These are phyloP conservation scores for Dothiorella sarmentorum DNA, from an alignment of 2,329 filamentous ascomycete genomes.

Conservation along the genomic window DNA sequence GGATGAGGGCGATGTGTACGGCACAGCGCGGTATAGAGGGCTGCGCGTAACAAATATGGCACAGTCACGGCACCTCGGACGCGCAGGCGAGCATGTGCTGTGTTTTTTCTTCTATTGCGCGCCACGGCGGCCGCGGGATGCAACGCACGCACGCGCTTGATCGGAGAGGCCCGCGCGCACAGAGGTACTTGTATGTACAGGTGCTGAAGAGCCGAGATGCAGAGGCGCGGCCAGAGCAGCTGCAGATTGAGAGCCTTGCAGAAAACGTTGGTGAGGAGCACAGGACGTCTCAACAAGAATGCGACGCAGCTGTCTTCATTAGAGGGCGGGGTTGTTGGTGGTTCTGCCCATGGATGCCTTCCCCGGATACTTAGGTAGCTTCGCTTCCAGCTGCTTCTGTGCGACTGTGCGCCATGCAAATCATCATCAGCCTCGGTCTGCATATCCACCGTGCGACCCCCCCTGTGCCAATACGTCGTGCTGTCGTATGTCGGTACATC, in stretches of 20 bases:
- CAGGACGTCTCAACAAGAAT: constrained; percentile 9
- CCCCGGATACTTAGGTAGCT: constrained; percentile 11
- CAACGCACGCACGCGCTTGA: constrained; percentile 2
- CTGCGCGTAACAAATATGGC: constrained; percentile 8
- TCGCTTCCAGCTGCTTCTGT: constrained; percentile 14
- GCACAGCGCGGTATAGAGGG: not conserved
- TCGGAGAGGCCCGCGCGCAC: constrained; percentile 5
- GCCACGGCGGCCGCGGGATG: constrained; percentile 13
- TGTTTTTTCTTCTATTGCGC: constrained; percentile 15
- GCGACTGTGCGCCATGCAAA: constrained; percentile 11
- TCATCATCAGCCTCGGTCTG: constrained; percentile 2
- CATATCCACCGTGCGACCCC: not conserved
- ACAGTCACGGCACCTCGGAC: constrained; percentile 1
- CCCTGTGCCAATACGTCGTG: not conserved
- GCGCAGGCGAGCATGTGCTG: constrained; percentile 12
- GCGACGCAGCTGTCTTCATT: not conserved
- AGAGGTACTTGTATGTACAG: not conserved
- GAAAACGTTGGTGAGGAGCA: constrained; percentile 7
- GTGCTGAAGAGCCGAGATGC: constrained; percentile 1
- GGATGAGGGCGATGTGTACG: not conserved
- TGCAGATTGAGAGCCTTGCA: too few species aligned
- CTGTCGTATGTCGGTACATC: not conserved
- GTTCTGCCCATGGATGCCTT: not conserved
- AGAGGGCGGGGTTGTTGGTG: not conserved
- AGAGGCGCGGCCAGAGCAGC: not conserved